Base-by-base conservation (phyloP, 164 flowering plant genomes). In the Platanus orientalis region DNA sequence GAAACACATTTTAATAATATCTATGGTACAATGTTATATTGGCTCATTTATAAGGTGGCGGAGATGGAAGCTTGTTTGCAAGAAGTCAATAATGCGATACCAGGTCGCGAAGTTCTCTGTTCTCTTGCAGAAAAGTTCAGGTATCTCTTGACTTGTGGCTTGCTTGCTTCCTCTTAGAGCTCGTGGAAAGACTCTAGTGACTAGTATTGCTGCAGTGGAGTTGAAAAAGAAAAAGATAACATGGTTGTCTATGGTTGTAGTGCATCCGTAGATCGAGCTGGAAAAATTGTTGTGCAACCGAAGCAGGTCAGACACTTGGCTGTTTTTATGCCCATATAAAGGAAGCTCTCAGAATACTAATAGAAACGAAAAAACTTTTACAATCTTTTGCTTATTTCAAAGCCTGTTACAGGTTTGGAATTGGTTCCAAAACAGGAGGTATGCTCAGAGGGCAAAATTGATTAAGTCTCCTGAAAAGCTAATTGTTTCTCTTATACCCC, bases 371-470 rank as follows among this genome's bases (percentile, higher is more conserved):
- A 14, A 14, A 36, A 36, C 13, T 19, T 45, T 5, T 4, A 19
- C 4, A 53, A 42, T 34, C 36, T 13, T 6, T 67, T 54, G 42
- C 66, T 73, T 28, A 69, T 48, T 64, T 53, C 6, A 7, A 49
- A 23, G 44, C 61, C 48, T 57, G 13, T 61, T 77, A 25, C 72
- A 92, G 97, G 82, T 91, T 42, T 95, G 90, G 97, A 95, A 90
- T 67, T 95, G 99, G 99, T 95, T 95, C 71, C 97, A 92, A 57
- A 95, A 95, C 69, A 88, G 87, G 76, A 82, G 99, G 54, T 87
- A 90, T 79, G 89, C 97, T 5, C 76, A 85, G 13, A 84, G 92
- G 74, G 83, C 96, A 49, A 92, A 78, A 80, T 57, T 78, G 50
- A 69, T 74, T 30, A 92, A 82, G 75, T 60, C 75, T 73, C 87